These are phyloP conservation scores for Linum usitatissimum DNA, from an alignment of 345 rosid species.

Conservation along the genomic window DNA sequence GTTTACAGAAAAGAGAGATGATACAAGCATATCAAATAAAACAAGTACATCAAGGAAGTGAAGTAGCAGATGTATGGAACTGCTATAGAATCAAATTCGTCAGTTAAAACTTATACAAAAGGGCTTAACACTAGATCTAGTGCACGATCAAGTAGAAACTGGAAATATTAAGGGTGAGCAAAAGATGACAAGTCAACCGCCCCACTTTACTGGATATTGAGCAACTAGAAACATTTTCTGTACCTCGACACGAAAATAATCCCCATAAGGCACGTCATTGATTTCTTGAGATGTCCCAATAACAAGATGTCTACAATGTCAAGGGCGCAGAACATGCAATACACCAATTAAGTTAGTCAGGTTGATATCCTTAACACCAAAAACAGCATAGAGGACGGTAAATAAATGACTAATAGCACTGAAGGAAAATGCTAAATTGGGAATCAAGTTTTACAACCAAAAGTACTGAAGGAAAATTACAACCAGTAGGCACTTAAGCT, in stretches of 20 bases:
- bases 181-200: not conserved
- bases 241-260: constrained; percentile 90
- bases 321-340: constrained; percentile 12
- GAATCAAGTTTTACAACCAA: not conserved
- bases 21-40: no score
- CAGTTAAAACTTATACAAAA: not conserved
- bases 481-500: not conserved
- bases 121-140: not conserved
- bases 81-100: not conserved
- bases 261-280: constrained; percentile 78
- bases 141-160: not conserved
- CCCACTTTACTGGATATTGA: not conserved
- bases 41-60: not conserved
- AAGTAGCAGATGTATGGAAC: not conserved
- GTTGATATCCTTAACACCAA: not conserved
- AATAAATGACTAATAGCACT: not conserved
- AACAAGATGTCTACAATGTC: constrained; percentile 57
- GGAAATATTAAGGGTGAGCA: not conserved
- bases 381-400: not conserved
- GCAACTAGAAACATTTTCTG: not conserved
- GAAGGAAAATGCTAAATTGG: not conserved
- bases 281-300: constrained; percentile 80
- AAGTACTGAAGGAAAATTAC: not conserved
- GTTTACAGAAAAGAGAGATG: not conserved
- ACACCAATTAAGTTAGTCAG: constrained; percentile 3